Conservation (phyloP, 176 grass and related monocot species). For the Lolium multiflorum region DNA sequence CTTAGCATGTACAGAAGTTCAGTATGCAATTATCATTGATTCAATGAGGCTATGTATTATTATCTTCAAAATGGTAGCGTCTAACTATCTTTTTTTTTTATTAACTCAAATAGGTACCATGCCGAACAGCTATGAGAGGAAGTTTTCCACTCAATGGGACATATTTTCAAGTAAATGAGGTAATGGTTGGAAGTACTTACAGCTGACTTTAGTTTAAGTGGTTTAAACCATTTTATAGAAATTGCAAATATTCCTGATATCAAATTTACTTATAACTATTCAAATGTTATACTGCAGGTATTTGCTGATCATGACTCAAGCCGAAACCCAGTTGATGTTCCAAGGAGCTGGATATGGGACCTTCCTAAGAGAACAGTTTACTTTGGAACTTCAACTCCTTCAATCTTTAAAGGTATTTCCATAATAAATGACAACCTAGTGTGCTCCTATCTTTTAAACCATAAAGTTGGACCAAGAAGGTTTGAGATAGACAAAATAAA, state of each 20-base stretch:
- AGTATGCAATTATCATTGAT: not conserved
- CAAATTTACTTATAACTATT: not conserved
- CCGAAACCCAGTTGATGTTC: conserved; percentile 65
- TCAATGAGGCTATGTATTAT: not conserved
- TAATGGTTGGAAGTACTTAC: conserved; percentile 38
- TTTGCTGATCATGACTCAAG: conserved; percentile 86
- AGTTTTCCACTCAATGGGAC: conserved; percentile 90
- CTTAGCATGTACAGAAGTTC: not conserved
- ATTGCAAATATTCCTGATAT: conserved; percentile 32
- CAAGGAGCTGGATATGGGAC: conserved; percentile 78
- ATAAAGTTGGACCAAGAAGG: not conserved
- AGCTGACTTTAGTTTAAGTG: conserved; percentile 13
- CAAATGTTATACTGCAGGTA: conserved; percentile 54
- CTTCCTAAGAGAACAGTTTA: conserved; percentile 82
- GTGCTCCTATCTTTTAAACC: not conserved
- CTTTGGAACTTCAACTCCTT: conserved; percentile 76
- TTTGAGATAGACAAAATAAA: conserved; percentile 6
- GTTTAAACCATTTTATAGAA: conserved; percentile 5
- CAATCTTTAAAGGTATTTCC: conserved; percentile 83
- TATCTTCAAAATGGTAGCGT: conserved; percentile 17
- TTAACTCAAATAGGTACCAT: conserved; percentile 68
- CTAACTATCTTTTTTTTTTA: conserved; percentile 29
- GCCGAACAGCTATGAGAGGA: conserved; percentile 91
- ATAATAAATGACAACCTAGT: conserved; percentile 5
- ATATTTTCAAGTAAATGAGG: conserved; percentile 95